phyloP scores from a whole-genome alignment of 2,329 filamentous ascomycete genomes.

The Sporothrix brasiliensis region DNA sequence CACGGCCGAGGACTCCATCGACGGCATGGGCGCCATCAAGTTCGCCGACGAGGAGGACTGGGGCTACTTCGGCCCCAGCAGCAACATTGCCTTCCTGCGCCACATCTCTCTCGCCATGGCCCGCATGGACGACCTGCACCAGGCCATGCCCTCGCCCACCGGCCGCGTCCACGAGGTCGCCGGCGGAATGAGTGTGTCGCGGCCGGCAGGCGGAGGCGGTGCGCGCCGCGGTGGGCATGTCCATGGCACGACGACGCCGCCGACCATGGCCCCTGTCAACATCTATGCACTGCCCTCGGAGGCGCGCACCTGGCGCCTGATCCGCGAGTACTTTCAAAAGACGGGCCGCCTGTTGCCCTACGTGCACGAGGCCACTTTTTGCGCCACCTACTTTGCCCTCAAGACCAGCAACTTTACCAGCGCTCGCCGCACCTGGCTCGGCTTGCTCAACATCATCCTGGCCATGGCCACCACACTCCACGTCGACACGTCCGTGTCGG shows the following conservation, averaged over 20 bases:
- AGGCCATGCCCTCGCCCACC: background rate
- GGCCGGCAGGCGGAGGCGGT: background rate
- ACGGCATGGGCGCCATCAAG: slow-evolving; percentile 38
- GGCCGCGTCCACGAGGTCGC: slow-evolving; percentile 2
- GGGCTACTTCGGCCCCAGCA: slow-evolving; percentile 38
- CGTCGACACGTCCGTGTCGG: background rate
- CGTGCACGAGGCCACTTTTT: slow-evolving; percentile 35
- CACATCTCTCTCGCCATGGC: slow-evolving; percentile 35
- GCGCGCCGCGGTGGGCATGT: background rate
- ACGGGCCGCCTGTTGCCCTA: slow-evolving; percentile 38
- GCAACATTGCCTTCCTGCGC: slow-evolving; percentile 39
- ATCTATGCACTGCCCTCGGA: slow-evolving; percentile 15
- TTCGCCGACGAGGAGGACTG: slow-evolving; percentile 37
- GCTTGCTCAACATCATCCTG: slow-evolving; percentile 54
- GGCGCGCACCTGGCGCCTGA: slow-evolving; percentile 19
- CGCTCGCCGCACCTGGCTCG: slow-evolving; percentile 54
- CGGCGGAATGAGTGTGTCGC: slow-evolving; percentile 21
- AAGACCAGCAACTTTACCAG: slow-evolving; percentile 38
- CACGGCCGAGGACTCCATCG: slow-evolving; percentile 33
- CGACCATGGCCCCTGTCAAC: slow-evolving; percentile 14
- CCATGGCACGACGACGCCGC: slow-evolving; percentile 4
- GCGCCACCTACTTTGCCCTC: slow-evolving; percentile 33
- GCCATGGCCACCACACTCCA: slow-evolving; percentile 47
- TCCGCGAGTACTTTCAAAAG: slow-evolving; percentile 35
- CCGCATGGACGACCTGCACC: slow-evolving; percentile 26